Evolutionary conservation across 306 rosid species (phyloP).

Genomic region (Acmispon strigosus): DNA sequence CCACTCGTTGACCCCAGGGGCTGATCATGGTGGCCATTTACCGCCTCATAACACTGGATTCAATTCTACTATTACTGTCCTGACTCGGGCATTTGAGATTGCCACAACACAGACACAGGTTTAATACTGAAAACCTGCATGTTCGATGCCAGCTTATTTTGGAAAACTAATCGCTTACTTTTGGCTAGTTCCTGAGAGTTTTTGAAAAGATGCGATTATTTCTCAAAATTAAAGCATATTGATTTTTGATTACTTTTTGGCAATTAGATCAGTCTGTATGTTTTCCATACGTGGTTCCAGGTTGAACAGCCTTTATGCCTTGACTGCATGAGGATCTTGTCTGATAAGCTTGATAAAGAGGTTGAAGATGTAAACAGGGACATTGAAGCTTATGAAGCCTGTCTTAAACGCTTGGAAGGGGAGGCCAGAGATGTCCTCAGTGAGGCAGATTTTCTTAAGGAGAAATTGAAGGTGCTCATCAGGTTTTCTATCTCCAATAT

Average conservation of each 20-base stretch:
- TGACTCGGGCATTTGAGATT: conserved; percentile 91
- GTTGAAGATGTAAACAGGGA: conserved; percentile 90
- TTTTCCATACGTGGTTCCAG: conserved; percentile 38
- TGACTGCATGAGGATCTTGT: conserved; percentile 91
- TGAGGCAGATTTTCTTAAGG: conserved; percentile 91
- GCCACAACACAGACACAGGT: conserved; percentile 92
- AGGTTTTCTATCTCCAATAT: conserved; percentile 11
- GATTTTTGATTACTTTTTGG: not conserved
- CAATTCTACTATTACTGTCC: conserved; percentile 59
- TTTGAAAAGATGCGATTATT: not conserved
- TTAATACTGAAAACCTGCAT: not conserved
- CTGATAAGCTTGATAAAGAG: conserved; percentile 92
- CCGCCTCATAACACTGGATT: conserved; percentile 81
- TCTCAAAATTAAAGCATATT: not conserved
- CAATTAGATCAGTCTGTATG: not conserved
- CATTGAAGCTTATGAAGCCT: conserved; percentile 81
- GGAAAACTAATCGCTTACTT: not conserved
- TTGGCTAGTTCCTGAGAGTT: not conserved
- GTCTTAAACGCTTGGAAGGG: conserved; percentile 85
- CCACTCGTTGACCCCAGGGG: conserved; percentile 40
- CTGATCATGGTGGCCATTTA: conserved; percentile 45
- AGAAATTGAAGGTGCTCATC: conserved; percentile 70
- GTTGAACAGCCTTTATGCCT: conserved; percentile 96
- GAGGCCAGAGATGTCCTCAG: conserved; percentile 72
- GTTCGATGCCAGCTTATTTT: not conserved